Base-by-base conservation (phyloP, 768 basidiomycete species). In the Pulveroboletus sp. region DNA sequence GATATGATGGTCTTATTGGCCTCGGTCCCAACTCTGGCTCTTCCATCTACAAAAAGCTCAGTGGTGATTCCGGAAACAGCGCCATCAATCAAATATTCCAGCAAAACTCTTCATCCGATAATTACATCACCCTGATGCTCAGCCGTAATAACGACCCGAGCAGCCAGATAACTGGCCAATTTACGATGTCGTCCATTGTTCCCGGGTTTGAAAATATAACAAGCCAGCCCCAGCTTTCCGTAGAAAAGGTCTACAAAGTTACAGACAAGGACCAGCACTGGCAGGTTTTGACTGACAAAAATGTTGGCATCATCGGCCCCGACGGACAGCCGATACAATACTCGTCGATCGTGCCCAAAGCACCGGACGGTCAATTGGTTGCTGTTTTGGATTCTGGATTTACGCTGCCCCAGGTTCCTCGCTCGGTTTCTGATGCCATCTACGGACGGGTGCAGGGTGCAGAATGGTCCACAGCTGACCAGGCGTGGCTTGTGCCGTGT, bases 401-500 rank as follows among this genome's bases (percentile, higher is more conserved):
- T 62, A 81, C 83, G 1, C 70, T 80, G 52, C 81, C 84, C 35
- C 86, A 89, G 67, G 84, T 88, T 31, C 84, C 85, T 9, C 82
- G 86, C 25, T 71, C 74, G n/a, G 75, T 90, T 52, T 79, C 87
- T 6, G 86, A 91, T 55, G 84, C 84, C 17, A 89, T 91, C 52
- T 91, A 91, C 58, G 85, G 88, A 11, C 79, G 85, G 33, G 85
- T 90, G 10, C 79, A 76, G 47, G 87, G 84, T 25, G 87, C 90
- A 9, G 73, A 75, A 43, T 90, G 84, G 66, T 81, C 83, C 55
- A 53, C 70, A 9, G 57, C 65, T 7, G 74, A 71, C 34, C 72
- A 80, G 50, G 74, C 79, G 49, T 91, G 90, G 90, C 75, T 79
- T 2, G 66, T 91, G 0, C 90, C 89, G 3, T 91, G 89, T 60